Base-by-base conservation (phyloP, 768 basidiomycete genomes). In the Vararia minispora region DNA sequence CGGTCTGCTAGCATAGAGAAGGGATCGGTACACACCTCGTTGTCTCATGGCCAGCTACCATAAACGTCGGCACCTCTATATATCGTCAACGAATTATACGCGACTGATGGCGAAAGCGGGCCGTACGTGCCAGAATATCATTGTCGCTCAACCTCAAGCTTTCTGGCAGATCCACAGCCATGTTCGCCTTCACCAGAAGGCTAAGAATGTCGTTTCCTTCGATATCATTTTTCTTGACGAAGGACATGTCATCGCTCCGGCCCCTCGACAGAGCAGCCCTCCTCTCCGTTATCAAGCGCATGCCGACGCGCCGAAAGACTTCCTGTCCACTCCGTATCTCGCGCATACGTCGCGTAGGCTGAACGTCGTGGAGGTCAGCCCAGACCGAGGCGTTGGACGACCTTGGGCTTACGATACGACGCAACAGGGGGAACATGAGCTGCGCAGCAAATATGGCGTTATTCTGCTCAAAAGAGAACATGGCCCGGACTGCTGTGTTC, bases 271-370 rank as follows among this genome's bases (percentile, higher is more conserved):
- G 45, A 8, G 54, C 56, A 6, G 45, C 52, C 51, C 76, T 78
- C 47, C 73, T 79, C 6, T 71, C 62, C 6, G 45, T 41, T n/a
- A 77, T 43, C 6, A 80, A 57, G 23, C 71, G 57, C 12, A 50
- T 51, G 5, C 73, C 78, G 33, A 81, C 71, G 8, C 65, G 59
- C 11, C 47, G 41, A 61, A 77, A 76, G 0, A 62, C 69, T 2
- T 41, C 47, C 23, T 58, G 55, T 4, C 70, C 64, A 5, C 37
- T 42, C 18, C 37, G 35, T 17, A 56, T 40, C 23, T 25, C 38
- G n/a, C 53, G 50, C 8, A 25, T 26, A 10, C 43, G 40, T 14
- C 30, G 24, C 8, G 42, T 57, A 12, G 51, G 52, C 61, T 61
- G 28, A 18, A 34, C 29, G 22, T 9, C 13, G 28, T 28, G 3